Base-by-base conservation (phyloP, 768 basidiomycete species). In the Gymnopilus junonius region DNA sequence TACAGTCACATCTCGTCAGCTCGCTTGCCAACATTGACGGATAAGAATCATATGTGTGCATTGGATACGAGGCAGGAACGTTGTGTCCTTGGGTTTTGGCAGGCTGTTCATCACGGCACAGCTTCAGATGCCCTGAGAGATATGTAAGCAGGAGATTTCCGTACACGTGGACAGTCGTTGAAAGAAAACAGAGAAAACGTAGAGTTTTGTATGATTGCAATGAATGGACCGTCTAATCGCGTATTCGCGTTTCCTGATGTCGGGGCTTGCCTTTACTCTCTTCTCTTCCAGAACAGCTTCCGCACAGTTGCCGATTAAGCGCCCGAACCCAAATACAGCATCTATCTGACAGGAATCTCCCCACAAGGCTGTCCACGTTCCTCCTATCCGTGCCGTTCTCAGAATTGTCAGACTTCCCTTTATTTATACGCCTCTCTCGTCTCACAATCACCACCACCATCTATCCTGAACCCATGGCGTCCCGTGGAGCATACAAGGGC, bases 401-500 rank as follows among this genome's bases (percentile, higher is more conserved):
- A 55, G 23, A 27, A 40, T 39, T 37, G 39, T 55, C 54, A 55
- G 29, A 23, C 20, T 11, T 40, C 37, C 25, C 39, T 25, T 35
- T 27, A 55, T 37, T 29, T 46, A 37, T 55, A 21, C 17, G 39
- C 35, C 10, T 11, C 6, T 6, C 34, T n/a, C 48, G 20, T 58
- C 17, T 46, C 34, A 48, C 21, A 50, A 25, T 55, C 31, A 21
- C 59, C 31, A 55, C 58, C 45, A 37, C 34, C 54, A 37, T 64
- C 42, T 57, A 62, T 51, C 55, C 39, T 55, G 54, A 42, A 37
- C 48, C 48, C 48, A 60, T 58, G 59, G 51, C 58, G 15, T 45
- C 59, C 34, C 59, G 65, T 29, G 35, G 50, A 32, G 46, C 40
- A 1, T 67, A 76, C 65, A 69, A 69, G 14, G 83, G 83, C 17